Evolutionary conservation across 2,329 filamentous ascomycete species (phyloP), one percentile per base, ranked within the genome.

Genomic region (Stagonosporopsis cucurbitacearum): DNA sequence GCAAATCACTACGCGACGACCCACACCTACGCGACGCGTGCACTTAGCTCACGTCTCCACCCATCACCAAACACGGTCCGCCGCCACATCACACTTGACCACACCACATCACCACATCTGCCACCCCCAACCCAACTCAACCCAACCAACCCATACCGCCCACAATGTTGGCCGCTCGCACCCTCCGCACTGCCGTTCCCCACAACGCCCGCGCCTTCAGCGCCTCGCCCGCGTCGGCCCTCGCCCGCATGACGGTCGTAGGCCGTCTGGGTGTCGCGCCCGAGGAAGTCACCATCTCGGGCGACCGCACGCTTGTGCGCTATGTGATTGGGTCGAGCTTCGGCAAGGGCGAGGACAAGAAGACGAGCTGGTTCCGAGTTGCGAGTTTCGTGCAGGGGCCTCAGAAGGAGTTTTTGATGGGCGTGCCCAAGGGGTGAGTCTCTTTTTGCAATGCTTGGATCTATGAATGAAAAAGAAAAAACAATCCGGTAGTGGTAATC

Each of bases 351-450:
- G 90, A 94, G 12, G 89, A 94, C 15, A 82, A 86, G 71, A 84
- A 86, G 73, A 91, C 89, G 26, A 95, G 88, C 81, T 98, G 90
- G 90, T 98, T 96, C 83, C 84, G 83, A 54, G 82, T 98, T 51
- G 82, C 87, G 30, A 86, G 83, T 79, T 98, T 98, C 74, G 79
- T 80, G 13, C 87, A 91, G 62, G 90, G 89, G 12, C 77, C 84
- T 45, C 81, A 84, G 73, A 87, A 88, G 70, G 90, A 96, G 60
- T 88, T 85, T 70, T 74, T 96, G 66, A 79, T 90, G 71, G 81
- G 78, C 69, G 77, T 97, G 76, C 86, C 86, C 50, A 98, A 97
- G 82, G 94, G 94, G 91, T 96, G 49, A 45, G 49, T 52, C 6
- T 33, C 3, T 17, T 6, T 26, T 28, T 12, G n/a, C n/a, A n/a